Evolutionary conservation across 2,329 filamentous ascomycete species (phyloP), one percentile per base, ranked within the genome.

Genomic region (Aureobasidium sp.): DNA sequence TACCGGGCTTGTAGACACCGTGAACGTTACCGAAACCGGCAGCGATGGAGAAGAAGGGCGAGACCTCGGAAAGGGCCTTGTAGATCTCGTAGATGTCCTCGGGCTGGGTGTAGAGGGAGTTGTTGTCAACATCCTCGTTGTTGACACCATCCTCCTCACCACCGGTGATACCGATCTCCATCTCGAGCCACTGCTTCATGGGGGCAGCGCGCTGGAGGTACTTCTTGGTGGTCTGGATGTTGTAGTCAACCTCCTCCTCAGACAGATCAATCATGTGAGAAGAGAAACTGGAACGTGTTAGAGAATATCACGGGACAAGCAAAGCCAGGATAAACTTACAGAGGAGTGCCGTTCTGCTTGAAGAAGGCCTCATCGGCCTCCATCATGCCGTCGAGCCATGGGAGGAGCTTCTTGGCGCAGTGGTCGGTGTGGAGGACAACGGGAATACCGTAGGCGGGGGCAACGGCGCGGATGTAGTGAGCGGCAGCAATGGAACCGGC

Each of bases 171-270:
- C 89, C 90, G 68, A 95, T 91, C 80, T 91, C 88, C 93, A 97
- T 99, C 86, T 99, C 94, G 69, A 99, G 86, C 91, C 91, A 97
- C 80, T 97, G 91, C 85, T 95, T 96, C 90, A 97, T 91, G 71
- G 92, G 91, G 55, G 91, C 91, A 74, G 89, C 90, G 70, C 93
- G 89, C 86, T 96, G 88, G 67, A 97, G 85, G 84, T 99, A 97
- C 77, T 87, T 85, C 75, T 89, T 90, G 65, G 93, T 97, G 74
- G 90, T 97, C 74, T 88, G 76, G 72, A 99, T 88, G 86, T 99
- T 97, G 80, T 84, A 91, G 65, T 94, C 85, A 68, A 96, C 89
- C 44, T 85, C 75, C 83, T 97, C 93, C 82, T 97, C 94, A 29
- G 89, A 94, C 71, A 97, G 81, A 79, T 99, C 94, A 74, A 97